Conservation (phyloP, 2,329 filamentous ascomycete species). For the Ceratocystis albifundus region DNA sequence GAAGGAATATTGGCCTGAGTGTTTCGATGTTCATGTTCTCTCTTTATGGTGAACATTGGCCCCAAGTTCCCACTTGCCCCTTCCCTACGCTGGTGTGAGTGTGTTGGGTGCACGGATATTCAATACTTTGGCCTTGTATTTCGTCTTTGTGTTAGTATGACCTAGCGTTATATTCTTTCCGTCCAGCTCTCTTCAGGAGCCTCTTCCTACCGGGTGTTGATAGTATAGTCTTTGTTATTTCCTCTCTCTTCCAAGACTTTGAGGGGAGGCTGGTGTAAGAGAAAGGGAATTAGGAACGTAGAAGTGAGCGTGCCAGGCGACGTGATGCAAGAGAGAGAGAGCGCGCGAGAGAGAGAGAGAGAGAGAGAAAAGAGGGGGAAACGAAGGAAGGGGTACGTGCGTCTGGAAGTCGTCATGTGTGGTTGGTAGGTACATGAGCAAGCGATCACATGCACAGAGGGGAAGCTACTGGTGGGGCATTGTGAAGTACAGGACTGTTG, state of each 20-base stretch:
- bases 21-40: slow-evolving; percentile 1
- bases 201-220: background rate
- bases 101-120: background rate
- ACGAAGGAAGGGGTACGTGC: slow-evolving; percentile 4
- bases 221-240: background rate
- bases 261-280: background rate
- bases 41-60: slow-evolving; percentile 2
- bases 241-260: background rate
- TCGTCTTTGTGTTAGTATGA: background rate
- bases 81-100: background rate
- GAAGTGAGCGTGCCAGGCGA: background rate
- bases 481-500: background rate
- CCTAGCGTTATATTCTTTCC: background rate
- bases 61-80: background rate
- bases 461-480: background rate
- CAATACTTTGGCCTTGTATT: background rate
- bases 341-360: background rate
- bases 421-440: slow-evolving; percentile 9
- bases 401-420: slow-evolving; percentile 4
- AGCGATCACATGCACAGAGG: slow-evolving; percentile 3
- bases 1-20: slow-evolving; percentile 10
- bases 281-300: background rate
- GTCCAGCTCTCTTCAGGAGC: background rate
- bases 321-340: background rate
- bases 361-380: background rate